Conservation (phyloP, 441 rosid genomes). For the Bruguiera hainesii region DNA sequence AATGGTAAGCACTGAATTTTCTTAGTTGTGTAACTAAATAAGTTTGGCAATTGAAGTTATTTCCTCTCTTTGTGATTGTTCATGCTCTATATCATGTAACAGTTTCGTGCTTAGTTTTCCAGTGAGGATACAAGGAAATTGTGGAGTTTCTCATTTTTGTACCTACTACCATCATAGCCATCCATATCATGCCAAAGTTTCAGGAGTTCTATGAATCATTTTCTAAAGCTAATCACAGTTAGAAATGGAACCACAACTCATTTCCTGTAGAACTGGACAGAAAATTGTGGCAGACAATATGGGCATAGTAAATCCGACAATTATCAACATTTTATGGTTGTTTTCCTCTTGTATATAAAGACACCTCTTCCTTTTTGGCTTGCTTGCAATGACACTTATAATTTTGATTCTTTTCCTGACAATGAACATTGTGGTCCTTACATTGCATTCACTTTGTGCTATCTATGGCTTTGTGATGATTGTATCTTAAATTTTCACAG, state of each 20-base stretch:
- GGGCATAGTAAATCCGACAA: too few species aligned
- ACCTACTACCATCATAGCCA: too few species aligned
- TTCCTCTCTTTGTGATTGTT: background rate
- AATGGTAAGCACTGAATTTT: conserved; percentile 51
- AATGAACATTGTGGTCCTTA: conserved; percentile 4
- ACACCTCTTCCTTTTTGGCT: too few species aligned
- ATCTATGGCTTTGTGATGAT: conserved; percentile 19
- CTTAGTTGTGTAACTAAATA: background rate
- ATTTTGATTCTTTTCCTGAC: background rate
- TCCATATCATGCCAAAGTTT: too few species aligned
- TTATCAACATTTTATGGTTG: background rate
- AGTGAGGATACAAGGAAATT: too few species aligned
- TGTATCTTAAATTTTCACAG: conserved; percentile 33
- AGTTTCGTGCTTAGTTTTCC: too few species aligned
- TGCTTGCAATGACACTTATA: background rate
- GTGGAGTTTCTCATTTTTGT: too few species aligned
- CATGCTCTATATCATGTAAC: background rate
- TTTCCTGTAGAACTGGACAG: too few species aligned
- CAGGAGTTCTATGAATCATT: too few species aligned
- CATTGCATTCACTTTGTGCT: conserved; percentile 16
- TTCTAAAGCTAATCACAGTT: too few species aligned
- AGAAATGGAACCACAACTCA: too few species aligned
- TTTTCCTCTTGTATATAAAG: background rate
- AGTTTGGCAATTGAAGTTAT: background rate
- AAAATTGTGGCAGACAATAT: too few species aligned